Evolutionary conservation across 352 stramenopile species (phyloP).

Genomic region (Elongisporangium prolatum): DNA sequence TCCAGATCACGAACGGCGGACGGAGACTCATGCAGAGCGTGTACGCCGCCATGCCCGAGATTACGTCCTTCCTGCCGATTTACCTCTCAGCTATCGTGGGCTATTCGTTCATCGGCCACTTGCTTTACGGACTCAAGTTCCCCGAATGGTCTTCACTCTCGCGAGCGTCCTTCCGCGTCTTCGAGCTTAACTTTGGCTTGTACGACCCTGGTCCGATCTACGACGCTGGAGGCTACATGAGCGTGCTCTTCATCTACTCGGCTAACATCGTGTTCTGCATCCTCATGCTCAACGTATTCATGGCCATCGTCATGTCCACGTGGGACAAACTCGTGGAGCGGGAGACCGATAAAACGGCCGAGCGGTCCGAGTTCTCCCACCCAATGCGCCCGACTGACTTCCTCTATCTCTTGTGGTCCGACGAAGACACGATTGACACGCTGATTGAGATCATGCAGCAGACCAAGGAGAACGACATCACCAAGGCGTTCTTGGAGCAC

Average conservation of each 20-base stretch:
- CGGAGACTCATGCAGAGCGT: conserved; percentile 60
- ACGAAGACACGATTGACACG: conserved; percentile 56
- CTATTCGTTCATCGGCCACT: conserved; percentile 68
- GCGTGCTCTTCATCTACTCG: conserved; percentile 68
- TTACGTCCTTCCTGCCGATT: conserved; percentile 65
- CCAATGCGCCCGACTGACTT: conserved; percentile 33
- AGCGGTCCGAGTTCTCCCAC: conserved; percentile 40
- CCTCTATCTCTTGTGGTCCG: conserved; percentile 45
- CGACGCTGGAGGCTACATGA: conserved; percentile 53
- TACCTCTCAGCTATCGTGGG: conserved; percentile 58
- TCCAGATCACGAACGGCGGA: conserved; percentile 63
- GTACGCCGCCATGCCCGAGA: conserved; percentile 68
- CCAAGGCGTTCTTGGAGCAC: conserved; percentile 27
- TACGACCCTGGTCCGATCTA: conserved; percentile 70
- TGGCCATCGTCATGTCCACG: conserved; percentile 74
- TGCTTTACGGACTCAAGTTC: conserved; percentile 63
- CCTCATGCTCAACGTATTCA: conserved; percentile 76
- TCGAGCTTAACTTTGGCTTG: conserved; percentile 69
- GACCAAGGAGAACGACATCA: conserved; percentile 14
- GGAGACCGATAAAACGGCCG: conserved; percentile 39
- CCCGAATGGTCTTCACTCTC: conserved; percentile 61
- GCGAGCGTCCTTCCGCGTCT: conserved; percentile 55
- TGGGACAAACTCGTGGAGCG: conserved; percentile 56
- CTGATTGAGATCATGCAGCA: conserved; percentile 49
- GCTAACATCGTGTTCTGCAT: conserved; percentile 68